Evolutionary conservation across 2,329 filamentous ascomycete species (phyloP), one percentile per base, ranked within the genome.

Genomic region (Penicillium vulpinum): DNA sequence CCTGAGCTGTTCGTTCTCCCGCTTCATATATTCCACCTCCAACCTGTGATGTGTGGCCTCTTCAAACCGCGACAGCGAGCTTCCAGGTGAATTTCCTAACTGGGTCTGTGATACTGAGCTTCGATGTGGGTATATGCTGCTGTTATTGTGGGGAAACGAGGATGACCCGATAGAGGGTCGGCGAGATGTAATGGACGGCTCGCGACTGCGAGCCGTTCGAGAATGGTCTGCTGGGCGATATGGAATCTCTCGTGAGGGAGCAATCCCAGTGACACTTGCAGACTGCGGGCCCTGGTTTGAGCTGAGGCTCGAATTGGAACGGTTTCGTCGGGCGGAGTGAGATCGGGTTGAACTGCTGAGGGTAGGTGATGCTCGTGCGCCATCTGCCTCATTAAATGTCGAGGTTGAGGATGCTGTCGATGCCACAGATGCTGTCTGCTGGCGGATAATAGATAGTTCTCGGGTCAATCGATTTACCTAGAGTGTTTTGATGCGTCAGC

Each of bases 381-480:
- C 68, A 62, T 82, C 75, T 43, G 76, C 69, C 47, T 85, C 82
- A 43, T 80, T 78, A 56, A 81, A 70, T 16, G 77, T 78, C 3
- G 83, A 84, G 36, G 80, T 79, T 10, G 82, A 83, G n/a, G 82
- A 84, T 10, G 82, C 68, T 8, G 83, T 87, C 9, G 83, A 86
- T 47, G 84, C 83, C 28, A 86, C 84, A 1, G 83, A 86, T 6
- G 84, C 82, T 9, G 85, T 85, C 69, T 85, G 85, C 24, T 85
- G 83, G 57, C 92, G 89, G n/a, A 97, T 85, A 51, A 91, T 81
- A 16, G 88, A 88, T 35, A 97, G 85, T 73, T 97, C 93, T 56
- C 93, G 89, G 0, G 91, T 96, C 31, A 97, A 82, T 33, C 93
- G 91, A 77, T 97, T 97, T 59, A 97, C 90, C 91, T 93, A 31